phyloP scores from a whole-genome alignment of 1,139 yeast species.

The Geotrichum macrosporum region DNA sequence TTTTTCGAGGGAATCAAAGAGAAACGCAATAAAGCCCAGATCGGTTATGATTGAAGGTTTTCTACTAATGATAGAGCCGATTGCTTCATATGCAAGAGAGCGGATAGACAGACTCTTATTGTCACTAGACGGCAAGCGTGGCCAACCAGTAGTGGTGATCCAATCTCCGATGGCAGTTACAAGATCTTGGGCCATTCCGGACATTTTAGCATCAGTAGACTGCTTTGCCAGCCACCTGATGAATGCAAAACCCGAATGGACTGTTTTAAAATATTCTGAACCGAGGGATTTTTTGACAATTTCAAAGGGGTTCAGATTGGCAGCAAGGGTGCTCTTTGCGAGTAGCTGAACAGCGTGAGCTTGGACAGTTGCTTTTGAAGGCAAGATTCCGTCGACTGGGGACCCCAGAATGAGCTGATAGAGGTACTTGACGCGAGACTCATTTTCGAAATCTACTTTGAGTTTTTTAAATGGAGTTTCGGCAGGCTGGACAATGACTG shows the following conservation, averaged over 20 bases:
- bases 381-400: slow-evolving; percentile 41
- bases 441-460: slow-evolving; percentile 50
- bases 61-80: slow-evolving; percentile 60
- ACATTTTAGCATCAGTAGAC: slow-evolving; percentile 24
- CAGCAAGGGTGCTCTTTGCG: slow-evolving; percentile 51
- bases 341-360: slow-evolving; percentile 54
- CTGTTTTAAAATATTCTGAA: slow-evolving; percentile 47
- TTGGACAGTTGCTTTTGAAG: slow-evolving; percentile 54
- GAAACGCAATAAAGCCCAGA: slow-evolving; percentile 46
- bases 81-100: slow-evolving; percentile 67
- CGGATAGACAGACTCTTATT: slow-evolving; percentile 44
- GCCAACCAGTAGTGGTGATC: slow-evolving; percentile 39
- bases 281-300: slow-evolving; percentile 55
- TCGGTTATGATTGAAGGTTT: slow-evolving; percentile 44
- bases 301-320: slow-evolving; percentile 34
- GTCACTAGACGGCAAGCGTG: slow-evolving; percentile 30
- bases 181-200: slow-evolving; percentile 25
- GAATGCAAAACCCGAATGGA: slow-evolving; percentile 54
- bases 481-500: slow-evolving; percentile 51
- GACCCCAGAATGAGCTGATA: slow-evolving; percentile 44
- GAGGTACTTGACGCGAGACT: slow-evolving; percentile 43
- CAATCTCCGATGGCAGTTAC: slow-evolving; percentile 26
- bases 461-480: slow-evolving; percentile 51
- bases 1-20: slow-evolving; percentile 66
- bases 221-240: slow-evolving; percentile 49